Evolutionary conservation across 176 grass and related monocot species (phyloP).

Genomic region (Rhynchospora tenuis): DNA sequence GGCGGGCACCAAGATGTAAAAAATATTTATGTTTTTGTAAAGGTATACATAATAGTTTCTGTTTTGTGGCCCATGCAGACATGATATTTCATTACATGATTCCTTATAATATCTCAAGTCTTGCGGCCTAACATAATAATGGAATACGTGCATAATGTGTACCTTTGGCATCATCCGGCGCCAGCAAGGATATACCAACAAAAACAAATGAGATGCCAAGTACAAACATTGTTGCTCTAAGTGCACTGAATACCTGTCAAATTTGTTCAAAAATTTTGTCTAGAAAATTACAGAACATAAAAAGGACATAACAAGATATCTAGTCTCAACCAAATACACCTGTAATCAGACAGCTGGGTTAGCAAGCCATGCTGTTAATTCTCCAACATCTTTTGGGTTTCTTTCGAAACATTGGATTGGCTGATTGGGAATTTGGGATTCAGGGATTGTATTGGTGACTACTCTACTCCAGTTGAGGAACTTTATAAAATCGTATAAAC

Average conservation of each 20-base stretch:
- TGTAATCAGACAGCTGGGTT: background rate
- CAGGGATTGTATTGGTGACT: background rate
- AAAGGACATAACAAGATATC: slow-evolving; percentile 10
- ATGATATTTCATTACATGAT: background rate
- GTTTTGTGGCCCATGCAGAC: background rate
- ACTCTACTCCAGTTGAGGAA: background rate
- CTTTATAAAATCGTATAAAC: background rate
- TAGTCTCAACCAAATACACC: slow-evolving; percentile 22
- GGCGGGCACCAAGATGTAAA: background rate
- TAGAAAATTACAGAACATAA: background rate
- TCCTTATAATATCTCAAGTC: background rate
- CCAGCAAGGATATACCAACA: slow-evolving; percentile 88
- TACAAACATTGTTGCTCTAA: slow-evolving; percentile 92
- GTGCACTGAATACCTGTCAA: slow-evolving; percentile 70
- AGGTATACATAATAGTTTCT: background rate
- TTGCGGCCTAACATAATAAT: background rate
- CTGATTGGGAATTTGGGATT: no score
- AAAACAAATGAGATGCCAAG: slow-evolving; percentile 87
- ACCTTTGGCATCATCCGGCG: slow-evolving; percentile 93
- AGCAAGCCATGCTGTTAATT: background rate
- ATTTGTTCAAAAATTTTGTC: slow-evolving; percentile 18
- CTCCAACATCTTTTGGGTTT: background rate
- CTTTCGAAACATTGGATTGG: background rate
- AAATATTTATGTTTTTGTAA: background rate
- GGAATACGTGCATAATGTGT: background rate